A percentile compares a stretch with the other conserved stretches of the same genome.
Conservation (phyloP, 805 yeast species). For the Priceomyces carsonii region DNA sequence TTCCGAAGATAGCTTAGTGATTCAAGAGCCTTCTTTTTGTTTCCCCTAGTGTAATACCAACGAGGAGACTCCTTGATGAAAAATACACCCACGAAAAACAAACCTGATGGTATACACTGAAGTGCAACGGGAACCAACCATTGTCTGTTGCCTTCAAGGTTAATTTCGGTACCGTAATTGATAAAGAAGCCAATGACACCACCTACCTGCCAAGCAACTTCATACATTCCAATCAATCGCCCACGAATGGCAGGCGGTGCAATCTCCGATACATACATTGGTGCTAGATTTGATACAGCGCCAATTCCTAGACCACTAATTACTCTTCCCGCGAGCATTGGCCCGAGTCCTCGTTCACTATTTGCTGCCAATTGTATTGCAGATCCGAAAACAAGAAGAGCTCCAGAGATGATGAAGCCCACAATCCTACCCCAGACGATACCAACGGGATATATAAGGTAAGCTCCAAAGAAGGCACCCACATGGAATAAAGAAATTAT, state of each 20-base stretch:
- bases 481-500: conserved; percentile 40
- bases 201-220: conserved; percentile 40
- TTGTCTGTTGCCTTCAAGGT: conserved; percentile 16
- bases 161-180: conserved; percentile 29
- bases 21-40: conserved; percentile 29
- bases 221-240: conserved; percentile 28
- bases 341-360: conserved; percentile 26
- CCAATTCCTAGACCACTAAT: conserved; percentile 39
- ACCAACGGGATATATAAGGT: conserved; percentile 34
- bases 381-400: conserved; percentile 35
- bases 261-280: conserved; percentile 37
- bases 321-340: conserved; percentile 37
- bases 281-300: conserved; percentile 33
- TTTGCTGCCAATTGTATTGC: conserved; percentile 35
- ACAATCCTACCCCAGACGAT: conserved; percentile 31
- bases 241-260: conserved; percentile 38
- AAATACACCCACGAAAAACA: conserved; percentile 31
- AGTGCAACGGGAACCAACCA: conserved; percentile 42
- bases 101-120: conserved; percentile 35
- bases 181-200: conserved; percentile 41
- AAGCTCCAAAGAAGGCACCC: conserved; percentile 40
- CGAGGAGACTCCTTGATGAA: conserved; percentile 37
- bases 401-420: conserved; percentile 31
- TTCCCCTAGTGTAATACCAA: conserved; percentile 32
- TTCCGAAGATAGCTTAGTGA: conserved; percentile 40